Base-by-base conservation (phyloP, 2,329 filamentous ascomycete genomes). In the Aspergillus costaricaensis region DNA sequence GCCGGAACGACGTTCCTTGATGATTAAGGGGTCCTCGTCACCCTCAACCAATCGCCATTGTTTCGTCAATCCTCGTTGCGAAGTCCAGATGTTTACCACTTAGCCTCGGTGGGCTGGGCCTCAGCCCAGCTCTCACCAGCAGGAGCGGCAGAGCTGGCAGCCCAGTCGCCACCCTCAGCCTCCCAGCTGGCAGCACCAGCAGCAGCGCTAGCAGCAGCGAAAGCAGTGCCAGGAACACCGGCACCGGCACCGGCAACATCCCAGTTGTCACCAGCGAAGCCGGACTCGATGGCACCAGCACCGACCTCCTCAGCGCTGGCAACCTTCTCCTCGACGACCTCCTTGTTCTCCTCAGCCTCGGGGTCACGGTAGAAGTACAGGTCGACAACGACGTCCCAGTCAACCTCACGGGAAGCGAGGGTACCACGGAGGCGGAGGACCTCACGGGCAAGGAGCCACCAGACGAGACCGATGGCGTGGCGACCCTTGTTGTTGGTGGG, bases 401-500 rank as follows among this genome's bases (percentile, higher is more conserved):
- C 91, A 66, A 90, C 89, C 84, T 99, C 95, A 80, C 95, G 92
- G 86, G 87, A 92, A 80, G 91, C 90, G 79, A 99, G 92, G 78
- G 93, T 98, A 74, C 96, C 95, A 76, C 95, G 92, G 77, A 99
- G 92, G 80, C 96, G 92, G 82, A 99, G 93, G 80, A 99, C 94
- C 88, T 99, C 95, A 87, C 95, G 95, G 81, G 95, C 94, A 74
- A 99, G 88, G 89, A 99, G 90, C 95, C 95, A 99, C 95, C 95
- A 99, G 85, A 99, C 82, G 76, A 95, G 87, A 86, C 95, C 95
- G 76, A 99, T 99, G 80, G 96, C 89, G 85, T 98, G 93, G 80
- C 95, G 94, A 86, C 93, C 94, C 91, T 99, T 99, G 92, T 99
- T 99, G 92, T 99, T 99, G 86, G 95, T 97, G 77, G 95, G 95